Percentiles rank a stretch among this genome's conserved stretches.
Conservation (phyloP, 805 yeast genomes). For the Yamadazyma laniorum region DNA sequence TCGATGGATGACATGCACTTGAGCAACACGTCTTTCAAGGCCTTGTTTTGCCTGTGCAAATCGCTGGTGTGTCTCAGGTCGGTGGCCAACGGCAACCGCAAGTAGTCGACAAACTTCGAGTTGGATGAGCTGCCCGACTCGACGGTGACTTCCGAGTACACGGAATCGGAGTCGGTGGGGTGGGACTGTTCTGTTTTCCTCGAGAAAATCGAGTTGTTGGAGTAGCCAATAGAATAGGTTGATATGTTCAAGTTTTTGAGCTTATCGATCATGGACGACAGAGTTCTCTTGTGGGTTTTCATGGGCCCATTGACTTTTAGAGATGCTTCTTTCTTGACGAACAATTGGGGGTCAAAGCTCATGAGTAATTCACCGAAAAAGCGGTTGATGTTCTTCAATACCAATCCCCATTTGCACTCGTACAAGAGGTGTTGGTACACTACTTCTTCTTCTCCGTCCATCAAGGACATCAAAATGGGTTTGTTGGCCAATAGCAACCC, state of each 20-base stretch:
- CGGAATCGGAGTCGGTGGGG: conserved; percentile 23
- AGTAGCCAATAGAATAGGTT: conserved; percentile 10
- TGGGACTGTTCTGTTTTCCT: conserved; percentile 7
- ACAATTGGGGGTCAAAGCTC: conserved; percentile 35
- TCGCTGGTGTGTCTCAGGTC: conserved; percentile 3
- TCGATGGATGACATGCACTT: conserved; percentile 11
- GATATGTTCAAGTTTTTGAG: conserved; percentile 25
- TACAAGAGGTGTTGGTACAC: conserved; percentile 43
- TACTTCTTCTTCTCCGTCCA: conserved; percentile 40
- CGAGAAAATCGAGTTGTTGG: conserved; percentile 13
- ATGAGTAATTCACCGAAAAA: conserved; percentile 40
- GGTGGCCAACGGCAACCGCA: conserved; percentile 9
- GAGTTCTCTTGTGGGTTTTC: conserved; percentile 16
- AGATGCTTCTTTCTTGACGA: neutral
- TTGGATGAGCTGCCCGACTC: conserved; percentile 8
- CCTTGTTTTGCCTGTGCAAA: conserved; percentile 7
- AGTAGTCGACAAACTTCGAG: conserved; percentile 10
- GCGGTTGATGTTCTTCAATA: conserved; percentile 30
- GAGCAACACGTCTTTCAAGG: conserved; percentile 10
- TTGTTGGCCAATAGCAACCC: conserved; percentile 51
- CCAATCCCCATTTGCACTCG: conserved; percentile 45
- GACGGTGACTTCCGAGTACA: conserved; percentile 23
- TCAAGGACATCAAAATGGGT: conserved; percentile 38
- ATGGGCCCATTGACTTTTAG: conserved; percentile 9
- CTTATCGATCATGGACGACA: conserved; percentile 26